Percentiles rank a stretch among this genome's conserved stretches.
phyloP scores from a whole-genome alignment of 129 eudicot genomes.

The Pittosporum tobira region DNA sequence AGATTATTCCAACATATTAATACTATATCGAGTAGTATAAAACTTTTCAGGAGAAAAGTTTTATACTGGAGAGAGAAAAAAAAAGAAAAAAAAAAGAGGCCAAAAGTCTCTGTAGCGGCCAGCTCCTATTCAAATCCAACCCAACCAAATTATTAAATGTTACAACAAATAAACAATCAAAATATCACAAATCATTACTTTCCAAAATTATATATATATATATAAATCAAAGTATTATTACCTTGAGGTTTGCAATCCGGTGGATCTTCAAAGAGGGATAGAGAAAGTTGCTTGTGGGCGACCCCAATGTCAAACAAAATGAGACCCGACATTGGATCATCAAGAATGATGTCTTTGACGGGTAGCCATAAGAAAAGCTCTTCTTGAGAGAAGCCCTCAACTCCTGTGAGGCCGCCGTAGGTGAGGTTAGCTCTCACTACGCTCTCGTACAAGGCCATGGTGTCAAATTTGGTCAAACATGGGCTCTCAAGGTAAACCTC shows the following conservation, averaged over 20 bases:
- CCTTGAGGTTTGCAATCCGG: conserved; percentile 58
- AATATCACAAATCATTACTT: too few species aligned
- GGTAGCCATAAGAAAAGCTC: conserved; percentile 77
- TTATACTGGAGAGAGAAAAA: too few species aligned
- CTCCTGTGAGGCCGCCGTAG: conserved; percentile 56
- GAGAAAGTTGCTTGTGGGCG: conserved; percentile 68
- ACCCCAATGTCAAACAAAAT: conserved; percentile 70
- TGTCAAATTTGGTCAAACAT: conserved; percentile 61
- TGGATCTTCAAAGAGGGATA: conserved; percentile 76
- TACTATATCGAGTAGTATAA: too few species aligned
- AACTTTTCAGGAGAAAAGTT: too few species aligned
- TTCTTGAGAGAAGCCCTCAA: conserved; percentile 67
- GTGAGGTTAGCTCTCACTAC: conserved; percentile 70
- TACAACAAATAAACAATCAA: too few species aligned
- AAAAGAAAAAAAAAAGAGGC: too few species aligned
- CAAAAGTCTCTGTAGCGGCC: too few species aligned
- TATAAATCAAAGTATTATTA: too few species aligned
- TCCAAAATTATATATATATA: too few species aligned
- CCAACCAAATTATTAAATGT: too few species aligned
- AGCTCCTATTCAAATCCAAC: too few species aligned
- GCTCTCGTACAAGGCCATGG: conserved; percentile 53
- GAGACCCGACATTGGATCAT: conserved; percentile 57
- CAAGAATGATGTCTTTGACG: conserved; percentile 52
- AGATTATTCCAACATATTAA: too few species aligned
- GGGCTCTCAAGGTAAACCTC: conserved; percentile 51